Percentiles rank a stretch among this genome's conserved stretches.
These are phyloP conservation scores for Phyllosticta capitalensis DNA, from an alignment of 2,329 filamentous ascomycete genomes.

Conservation along the genomic window DNA sequence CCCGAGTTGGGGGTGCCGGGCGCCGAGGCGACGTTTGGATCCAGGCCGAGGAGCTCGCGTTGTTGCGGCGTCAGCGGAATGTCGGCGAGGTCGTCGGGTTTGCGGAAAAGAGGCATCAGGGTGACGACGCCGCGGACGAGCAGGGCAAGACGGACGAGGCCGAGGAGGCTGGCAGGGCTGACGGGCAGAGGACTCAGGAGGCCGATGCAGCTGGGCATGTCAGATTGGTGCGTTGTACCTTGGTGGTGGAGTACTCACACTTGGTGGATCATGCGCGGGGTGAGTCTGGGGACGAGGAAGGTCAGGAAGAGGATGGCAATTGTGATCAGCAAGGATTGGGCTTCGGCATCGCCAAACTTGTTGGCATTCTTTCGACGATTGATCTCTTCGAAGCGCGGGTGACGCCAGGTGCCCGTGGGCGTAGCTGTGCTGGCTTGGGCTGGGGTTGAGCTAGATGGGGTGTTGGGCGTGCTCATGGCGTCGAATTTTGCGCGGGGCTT, in stretches of 20 bases:
- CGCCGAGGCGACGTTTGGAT: conserved; percentile 46
- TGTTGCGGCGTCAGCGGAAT: conserved; percentile 88
- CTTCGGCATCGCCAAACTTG: conserved; percentile 69
- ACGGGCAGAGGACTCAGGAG: conserved; percentile 27
- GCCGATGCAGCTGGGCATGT: conserved; percentile 14
- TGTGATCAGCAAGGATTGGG: conserved; percentile 63
- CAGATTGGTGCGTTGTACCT: background rate
- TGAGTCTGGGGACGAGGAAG: conserved; percentile 33
- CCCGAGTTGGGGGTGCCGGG: conserved; percentile 54
- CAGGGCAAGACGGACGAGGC: conserved; percentile 45
- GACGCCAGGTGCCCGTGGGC: conserved; percentile 71
- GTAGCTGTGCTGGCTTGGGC: conserved; percentile 12
- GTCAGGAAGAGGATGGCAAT: conserved; percentile 43
- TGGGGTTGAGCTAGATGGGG: conserved; percentile 7
- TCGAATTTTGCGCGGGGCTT: conserved; percentile 4
- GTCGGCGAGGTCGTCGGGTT: conserved; percentile 70
- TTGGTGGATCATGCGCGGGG: background rate
- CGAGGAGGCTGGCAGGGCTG: conserved; percentile 30
- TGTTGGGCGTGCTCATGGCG: conserved; percentile 7
- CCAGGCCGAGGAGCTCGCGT: conserved; percentile 72
- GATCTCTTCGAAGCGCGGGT: conserved; percentile 83
- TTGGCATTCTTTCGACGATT: conserved; percentile 67
- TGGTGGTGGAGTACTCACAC: background rate
- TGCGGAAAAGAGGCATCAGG: conserved; percentile 60
- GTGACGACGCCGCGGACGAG: conserved; percentile 58